Evolutionary conservation across 441 rosid genomes (phyloP).

Genomic region (Erodium chrysanthum): DNA sequence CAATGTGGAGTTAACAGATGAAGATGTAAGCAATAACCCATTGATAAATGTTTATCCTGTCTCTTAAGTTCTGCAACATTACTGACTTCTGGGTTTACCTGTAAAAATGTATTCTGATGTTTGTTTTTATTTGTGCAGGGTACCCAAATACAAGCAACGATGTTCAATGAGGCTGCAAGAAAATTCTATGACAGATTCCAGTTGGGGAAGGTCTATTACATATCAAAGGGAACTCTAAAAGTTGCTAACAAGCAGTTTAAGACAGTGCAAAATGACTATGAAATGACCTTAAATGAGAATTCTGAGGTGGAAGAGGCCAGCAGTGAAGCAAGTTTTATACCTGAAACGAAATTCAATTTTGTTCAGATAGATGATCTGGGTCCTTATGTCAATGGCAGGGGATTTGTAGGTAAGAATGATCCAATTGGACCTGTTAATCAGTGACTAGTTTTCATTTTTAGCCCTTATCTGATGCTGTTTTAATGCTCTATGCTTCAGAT

Average conservation of each 20-base stretch:
- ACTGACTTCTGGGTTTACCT: too few relatives aligned
- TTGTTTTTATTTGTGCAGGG: slow-evolving; percentile 35
- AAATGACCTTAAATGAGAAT: slow-evolving; percentile 74
- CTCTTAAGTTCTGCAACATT: background rate
- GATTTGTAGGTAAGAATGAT: slow-evolving; percentile 54
- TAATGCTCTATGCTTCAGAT: slow-evolving; percentile 28
- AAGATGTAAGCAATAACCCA: slow-evolving; percentile 49
- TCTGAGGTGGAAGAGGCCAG: slow-evolving; percentile 76
- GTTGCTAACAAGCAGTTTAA: slow-evolving; percentile 83
- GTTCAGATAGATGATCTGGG: slow-evolving; percentile 76
- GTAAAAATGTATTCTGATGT: background rate
- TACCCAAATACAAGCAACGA: slow-evolving; percentile 87
- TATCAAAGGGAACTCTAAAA: slow-evolving; percentile 66
- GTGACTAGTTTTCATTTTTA: background rate
- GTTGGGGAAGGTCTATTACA: slow-evolving; percentile 73
- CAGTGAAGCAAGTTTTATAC: slow-evolving; percentile 51
- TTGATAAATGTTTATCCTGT: background rate
- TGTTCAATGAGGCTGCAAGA: slow-evolving; percentile 88
- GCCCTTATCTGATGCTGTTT: background rate
- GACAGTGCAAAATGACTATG: slow-evolving; percentile 83
- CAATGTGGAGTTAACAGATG: slow-evolving; percentile 87
- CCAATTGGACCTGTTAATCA: background rate
- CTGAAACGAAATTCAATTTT: slow-evolving; percentile 68
- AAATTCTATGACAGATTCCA: slow-evolving; percentile 69
- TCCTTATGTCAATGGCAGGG: slow-evolving; percentile 50